Conservation (phyloP, 495 filamentous ascomycete genomes). For the Pyronema omphalodes region DNA sequence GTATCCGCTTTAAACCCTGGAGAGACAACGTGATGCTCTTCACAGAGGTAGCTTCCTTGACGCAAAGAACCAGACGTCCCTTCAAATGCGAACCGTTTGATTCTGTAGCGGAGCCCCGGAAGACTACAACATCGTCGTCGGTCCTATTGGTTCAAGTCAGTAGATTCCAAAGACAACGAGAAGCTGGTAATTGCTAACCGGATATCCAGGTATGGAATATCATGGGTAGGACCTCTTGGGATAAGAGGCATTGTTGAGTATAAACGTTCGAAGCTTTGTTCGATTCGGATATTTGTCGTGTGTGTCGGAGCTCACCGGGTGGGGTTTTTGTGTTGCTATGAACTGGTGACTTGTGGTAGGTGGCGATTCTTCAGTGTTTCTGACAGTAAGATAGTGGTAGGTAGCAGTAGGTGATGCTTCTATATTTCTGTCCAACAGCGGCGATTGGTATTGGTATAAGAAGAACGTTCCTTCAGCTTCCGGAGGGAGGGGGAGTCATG, state of each 20-base stretch:
- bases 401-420: too few species aligned
- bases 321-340: too few species aligned
- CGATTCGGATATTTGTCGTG: too few species aligned
- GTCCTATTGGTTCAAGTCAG: conserved; percentile 32
- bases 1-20: conserved; percentile 49
- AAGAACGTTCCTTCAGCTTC: too few species aligned
- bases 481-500: too few species aligned
- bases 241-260: conserved; percentile 15
- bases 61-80: conserved; percentile 56
- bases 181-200: conserved; percentile 7
- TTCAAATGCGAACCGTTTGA: conserved; percentile 55
- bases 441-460: too few species aligned
- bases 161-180: background rate
- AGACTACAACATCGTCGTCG: conserved; percentile 59
- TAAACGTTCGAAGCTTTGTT: background rate
- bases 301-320: too few species aligned
- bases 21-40: conserved; percentile 55
- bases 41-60: conserved; percentile 47
- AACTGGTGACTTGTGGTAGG: too few species aligned
- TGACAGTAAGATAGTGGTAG: too few species aligned
- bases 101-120: conserved; percentile 57
- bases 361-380: too few species aligned
- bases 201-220: conserved; percentile 22
- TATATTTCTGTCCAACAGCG: too few species aligned
- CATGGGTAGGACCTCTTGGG: conserved; percentile 17